phyloP scores from a whole-genome alignment of 2,329 filamentous ascomycete genomes.

The Cytospora piceae region DNA sequence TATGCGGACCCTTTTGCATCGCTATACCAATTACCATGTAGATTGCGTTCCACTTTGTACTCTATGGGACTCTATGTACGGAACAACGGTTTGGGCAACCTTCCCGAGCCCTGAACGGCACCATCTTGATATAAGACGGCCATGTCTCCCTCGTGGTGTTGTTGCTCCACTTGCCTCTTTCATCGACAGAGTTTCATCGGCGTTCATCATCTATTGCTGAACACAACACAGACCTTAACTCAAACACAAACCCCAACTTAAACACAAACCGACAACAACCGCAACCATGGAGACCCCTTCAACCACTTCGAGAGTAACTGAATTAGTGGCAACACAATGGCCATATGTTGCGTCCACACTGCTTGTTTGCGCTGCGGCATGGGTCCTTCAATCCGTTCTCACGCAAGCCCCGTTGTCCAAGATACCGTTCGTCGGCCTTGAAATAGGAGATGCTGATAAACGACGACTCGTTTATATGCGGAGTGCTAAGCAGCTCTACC shows the following conservation, averaged over 20 bases:
- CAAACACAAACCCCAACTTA: not conserved
- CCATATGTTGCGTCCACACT: conserved; percentile 19
- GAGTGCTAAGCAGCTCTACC: conserved; percentile 35
- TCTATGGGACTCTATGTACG: not conserved
- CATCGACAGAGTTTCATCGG: not conserved
- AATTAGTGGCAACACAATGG: conserved; percentile 21
- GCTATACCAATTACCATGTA: not conserved
- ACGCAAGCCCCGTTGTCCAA: conserved; percentile 31
- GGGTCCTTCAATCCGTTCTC: conserved; percentile 23
- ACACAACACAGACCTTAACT: too few species aligned
- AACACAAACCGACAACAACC: not conserved
- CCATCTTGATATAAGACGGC: not conserved
- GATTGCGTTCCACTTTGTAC: not conserved
- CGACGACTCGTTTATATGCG: conserved; percentile 36
- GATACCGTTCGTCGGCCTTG: conserved; percentile 36
- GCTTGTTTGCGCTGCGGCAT: conserved; percentile 20
- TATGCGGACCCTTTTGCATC: not conserved
- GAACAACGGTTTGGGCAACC: not conserved
- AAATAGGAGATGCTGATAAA: conserved; percentile 36
- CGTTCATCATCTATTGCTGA: not conserved
- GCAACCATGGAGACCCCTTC: conserved; percentile 14
- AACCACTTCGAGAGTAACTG: conserved; percentile 5
- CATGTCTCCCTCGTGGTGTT: not conserved
- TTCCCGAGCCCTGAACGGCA: not conserved
- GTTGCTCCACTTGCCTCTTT: conserved; percentile 2